phyloP scores from a whole-genome alignment of 2,329 filamentous ascomycete species.

The Diaporthe citri region DNA sequence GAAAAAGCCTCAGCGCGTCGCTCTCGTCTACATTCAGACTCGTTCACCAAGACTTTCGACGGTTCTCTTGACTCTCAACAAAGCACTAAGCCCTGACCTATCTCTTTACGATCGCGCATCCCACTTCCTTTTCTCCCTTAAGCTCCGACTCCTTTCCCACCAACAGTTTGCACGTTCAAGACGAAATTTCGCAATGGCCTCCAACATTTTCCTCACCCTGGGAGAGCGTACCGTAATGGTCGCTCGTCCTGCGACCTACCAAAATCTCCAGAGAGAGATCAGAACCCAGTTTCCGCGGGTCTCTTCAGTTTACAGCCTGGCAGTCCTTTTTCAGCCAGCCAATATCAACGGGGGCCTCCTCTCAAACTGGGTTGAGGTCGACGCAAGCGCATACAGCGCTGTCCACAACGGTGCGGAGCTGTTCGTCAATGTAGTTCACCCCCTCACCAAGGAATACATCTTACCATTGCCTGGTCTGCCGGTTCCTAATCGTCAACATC shows the following conservation, averaged over 20 bases:
- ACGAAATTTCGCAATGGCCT: background rate
- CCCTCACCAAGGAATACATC: slow-evolving; percentile 37
- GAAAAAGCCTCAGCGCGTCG: background rate
- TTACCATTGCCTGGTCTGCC: slow-evolving; percentile 21
- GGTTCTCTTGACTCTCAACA: background rate
- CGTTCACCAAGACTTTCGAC: background rate
- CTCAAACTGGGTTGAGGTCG: slow-evolving; percentile 22
- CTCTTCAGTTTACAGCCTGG: background rate
- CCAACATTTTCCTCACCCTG: background rate
- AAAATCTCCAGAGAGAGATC: background rate
- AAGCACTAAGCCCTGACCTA: background rate
- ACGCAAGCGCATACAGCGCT: slow-evolving; percentile 5
- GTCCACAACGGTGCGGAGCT: slow-evolving; percentile 14
- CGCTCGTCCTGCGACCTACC: slow-evolving; percentile 6
- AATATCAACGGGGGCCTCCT: background rate
- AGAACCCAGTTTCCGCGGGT: slow-evolving; percentile 6
- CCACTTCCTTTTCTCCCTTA: background rate
- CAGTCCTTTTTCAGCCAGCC: background rate
- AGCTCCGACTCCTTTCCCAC: background rate
- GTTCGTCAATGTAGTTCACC: slow-evolving; percentile 33
- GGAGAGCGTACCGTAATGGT: slow-evolving; percentile 10
- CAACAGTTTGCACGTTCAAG: background rate
- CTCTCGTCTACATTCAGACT: background rate
- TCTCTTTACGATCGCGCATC: background rate
- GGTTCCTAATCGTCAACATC: slow-evolving; percentile 1